Evolutionary conservation across 2,329 filamentous ascomycete genomes (phyloP).

Genomic region (Aspergillus ruber): DNA sequence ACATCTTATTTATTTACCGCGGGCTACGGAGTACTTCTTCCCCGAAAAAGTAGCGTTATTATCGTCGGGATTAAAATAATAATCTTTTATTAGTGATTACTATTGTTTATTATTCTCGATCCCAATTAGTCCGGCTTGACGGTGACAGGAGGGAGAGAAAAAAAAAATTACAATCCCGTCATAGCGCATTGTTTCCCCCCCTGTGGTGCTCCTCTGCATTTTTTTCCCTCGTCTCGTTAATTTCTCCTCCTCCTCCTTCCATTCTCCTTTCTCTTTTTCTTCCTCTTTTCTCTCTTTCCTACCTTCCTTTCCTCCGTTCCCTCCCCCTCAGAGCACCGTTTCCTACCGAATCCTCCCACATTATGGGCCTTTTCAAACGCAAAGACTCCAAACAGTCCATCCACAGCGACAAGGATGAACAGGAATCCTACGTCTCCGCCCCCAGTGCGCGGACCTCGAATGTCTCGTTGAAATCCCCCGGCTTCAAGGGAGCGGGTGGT

Average conservation of each 20-base stretch:
- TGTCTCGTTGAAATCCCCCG: slow-evolving; percentile 46
- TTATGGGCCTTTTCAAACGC: slow-evolving; percentile 43
- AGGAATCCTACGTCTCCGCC: slow-evolving; percentile 33
- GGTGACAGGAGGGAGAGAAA: not conserved
- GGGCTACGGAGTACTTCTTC: not conserved
- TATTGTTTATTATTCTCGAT: not conserved
- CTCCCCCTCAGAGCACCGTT: too few species aligned
- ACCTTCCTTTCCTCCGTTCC: not conserved
- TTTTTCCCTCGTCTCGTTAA: not conserved
- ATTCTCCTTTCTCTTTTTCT: slow-evolving; percentile 10
- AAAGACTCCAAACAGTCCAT: slow-evolving; percentile 38
- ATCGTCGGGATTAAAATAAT: not conserved
- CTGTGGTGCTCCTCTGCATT: too few species aligned
- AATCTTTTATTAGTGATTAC: not conserved
- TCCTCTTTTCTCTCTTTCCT: slow-evolving; percentile 9
- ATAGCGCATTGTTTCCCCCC: not conserved
- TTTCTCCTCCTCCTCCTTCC: slow-evolving; percentile 1
- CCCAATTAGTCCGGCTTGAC: not conserved
- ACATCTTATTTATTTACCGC: not conserved
- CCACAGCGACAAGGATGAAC: slow-evolving; percentile 33
- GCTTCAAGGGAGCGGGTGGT: slow-evolving; percentile 39
- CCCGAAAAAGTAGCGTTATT: not conserved
- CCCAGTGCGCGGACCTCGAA: slow-evolving; percentile 40
- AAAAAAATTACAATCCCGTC: not conserved
- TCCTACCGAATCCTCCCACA: too few species aligned